Evolutionary conservation across 2,329 filamentous ascomycete genomes (phyloP), one percentile per base, ranked within the genome.

Genomic region (Massarina eburnea): DNA sequence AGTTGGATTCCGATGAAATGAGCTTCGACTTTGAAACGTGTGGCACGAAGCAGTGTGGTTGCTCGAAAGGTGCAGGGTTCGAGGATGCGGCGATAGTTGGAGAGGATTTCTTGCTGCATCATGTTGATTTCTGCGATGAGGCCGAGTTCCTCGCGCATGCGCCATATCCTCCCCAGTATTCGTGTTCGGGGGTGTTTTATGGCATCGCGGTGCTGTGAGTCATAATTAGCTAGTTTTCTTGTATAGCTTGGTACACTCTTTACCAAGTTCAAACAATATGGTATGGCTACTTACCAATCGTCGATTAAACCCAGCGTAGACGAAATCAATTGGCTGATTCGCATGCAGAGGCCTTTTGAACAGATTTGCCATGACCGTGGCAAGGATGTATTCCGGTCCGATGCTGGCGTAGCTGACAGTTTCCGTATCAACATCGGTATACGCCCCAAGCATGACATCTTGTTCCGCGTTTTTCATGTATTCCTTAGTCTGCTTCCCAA

Each of bases 311-410:
- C 21, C 8, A 6, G 32, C 32, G 18, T 46, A 46, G 24, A 46
- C 24, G 4, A 21, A 33, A 9, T 46, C 44, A 15, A 46, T 32
- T 17, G 21, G 26, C 12, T 46, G 39, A 8, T 15, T 21, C 15
- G 14, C 29, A 32, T 46, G 44, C 22, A 46, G 30, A 9, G 44
- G 39, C 5, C 33, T 30, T 17, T 37, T 46, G 39, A 37, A 42
- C 18, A 46, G 19, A 12, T 20, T 42, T 6, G 20, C n/a, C 39
- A 46, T 42, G 30, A 42, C 21, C 12, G 39, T 39, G 19, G 34
- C 32, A 9, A 46, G 32, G n/a, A 46, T 42, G 26, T 46, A 46
- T 32, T 46, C 44, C 22, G 44, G 39, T 3, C 44, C 44, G 4
- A 46, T 39, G 22, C 6, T 22, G 30, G 42, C 39, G 33, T 46